phyloP scores from a whole-genome alignment of 1,284 basidiomycete species.

The Melampsora americana region DNA sequence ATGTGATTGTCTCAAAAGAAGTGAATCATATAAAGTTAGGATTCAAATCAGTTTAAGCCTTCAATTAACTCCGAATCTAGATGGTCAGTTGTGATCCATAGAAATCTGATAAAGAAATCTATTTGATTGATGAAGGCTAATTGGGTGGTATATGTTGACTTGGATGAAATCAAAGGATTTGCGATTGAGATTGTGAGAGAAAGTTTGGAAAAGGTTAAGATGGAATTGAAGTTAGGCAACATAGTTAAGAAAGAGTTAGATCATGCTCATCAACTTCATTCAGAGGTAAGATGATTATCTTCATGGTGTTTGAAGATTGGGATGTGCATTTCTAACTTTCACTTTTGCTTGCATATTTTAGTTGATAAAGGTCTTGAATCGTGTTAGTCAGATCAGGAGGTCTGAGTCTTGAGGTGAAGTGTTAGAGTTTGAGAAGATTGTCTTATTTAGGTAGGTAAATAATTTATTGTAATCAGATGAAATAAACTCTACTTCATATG shows the following conservation, averaged over 20 bases:
- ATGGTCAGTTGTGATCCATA: neutral
- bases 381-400: neutral
- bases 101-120: neutral
- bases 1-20: constrained; percentile 3
- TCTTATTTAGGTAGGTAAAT: no score
- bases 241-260: constrained; percentile 30
- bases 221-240: neutral
- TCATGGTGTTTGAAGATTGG: neutral
- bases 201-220: neutral
- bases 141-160: neutral
- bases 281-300: neutral
- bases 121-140: neutral
- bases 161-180: neutral
- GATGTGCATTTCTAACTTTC: neutral
- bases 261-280: constrained; percentile 27
- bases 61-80: constrained; percentile 1
- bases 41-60: constrained; percentile 37
- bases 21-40: constrained; percentile 32
- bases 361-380: neutral
- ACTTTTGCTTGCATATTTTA: neutral
- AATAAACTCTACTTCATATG: no score
- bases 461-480: no score
- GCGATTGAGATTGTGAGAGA: neutral
- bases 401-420: neutral
- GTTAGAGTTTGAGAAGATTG: neutral